Conservation (phyloP, 805 yeast genomes). For the Barnettozyma vustinii region DNA sequence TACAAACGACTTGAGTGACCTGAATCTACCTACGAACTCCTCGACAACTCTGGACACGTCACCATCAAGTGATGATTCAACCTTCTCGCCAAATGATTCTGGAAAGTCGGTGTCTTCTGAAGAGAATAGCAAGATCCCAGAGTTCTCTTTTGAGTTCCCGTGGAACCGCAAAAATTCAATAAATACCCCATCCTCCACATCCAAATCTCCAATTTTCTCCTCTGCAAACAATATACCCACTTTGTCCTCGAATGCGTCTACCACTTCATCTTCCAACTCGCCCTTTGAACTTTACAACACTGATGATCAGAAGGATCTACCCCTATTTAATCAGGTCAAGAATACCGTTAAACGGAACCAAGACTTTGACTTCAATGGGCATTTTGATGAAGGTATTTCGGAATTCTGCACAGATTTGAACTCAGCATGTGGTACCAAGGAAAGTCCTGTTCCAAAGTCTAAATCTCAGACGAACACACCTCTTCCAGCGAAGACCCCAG, state of each 20-base stretch:
- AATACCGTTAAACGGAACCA: constrained; percentile 4
- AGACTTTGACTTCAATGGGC: constrained; percentile 33
- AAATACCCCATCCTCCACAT: constrained; percentile 1
- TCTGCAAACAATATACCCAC: constrained; percentile 17
- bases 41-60: constrained; percentile 2
- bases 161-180: constrained; percentile 32
- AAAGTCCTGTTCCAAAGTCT: constrained; percentile 56
- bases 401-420: constrained; percentile 73
- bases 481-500: background rate
- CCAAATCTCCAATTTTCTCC: constrained; percentile 9
- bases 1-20: constrained; percentile 22
- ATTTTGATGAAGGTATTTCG: constrained; percentile 65
- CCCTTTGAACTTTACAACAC: constrained; percentile 26
- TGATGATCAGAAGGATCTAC: constrained; percentile 20
- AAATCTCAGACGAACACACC: constrained; percentile 13
- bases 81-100: constrained; percentile 16
- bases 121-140: constrained; percentile 8
- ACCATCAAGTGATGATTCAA: constrained; percentile 13
- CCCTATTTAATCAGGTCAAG: constrained; percentile 15
- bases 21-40: constrained; percentile 21
- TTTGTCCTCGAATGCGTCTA: constrained; percentile 24
- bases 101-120: constrained; percentile 2
- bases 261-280: constrained; percentile 22
- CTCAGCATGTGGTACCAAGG: constrained; percentile 78
- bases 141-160: constrained; percentile 52